A percentile compares a stretch with the other conserved stretches of the same genome.
phyloP scores from a whole-genome alignment of 768 basidiomycete species.

The Tephrocybe sp. region DNA sequence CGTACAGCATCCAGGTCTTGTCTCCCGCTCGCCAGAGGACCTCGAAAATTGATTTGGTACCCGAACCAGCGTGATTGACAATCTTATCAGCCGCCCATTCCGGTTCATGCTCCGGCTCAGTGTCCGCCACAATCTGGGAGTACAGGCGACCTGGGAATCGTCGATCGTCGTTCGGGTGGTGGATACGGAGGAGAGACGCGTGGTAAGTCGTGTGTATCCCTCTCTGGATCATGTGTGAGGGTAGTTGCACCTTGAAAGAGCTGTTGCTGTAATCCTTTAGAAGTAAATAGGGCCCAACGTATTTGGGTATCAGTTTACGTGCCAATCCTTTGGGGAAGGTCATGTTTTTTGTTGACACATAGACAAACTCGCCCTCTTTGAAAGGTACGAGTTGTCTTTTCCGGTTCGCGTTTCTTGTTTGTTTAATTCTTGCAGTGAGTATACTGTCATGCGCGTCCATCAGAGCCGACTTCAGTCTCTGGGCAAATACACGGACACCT shows the following conservation, averaged over 20 bases:
- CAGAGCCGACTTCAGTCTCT: constrained; percentile 18
- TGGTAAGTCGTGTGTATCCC: constrained; percentile 28
- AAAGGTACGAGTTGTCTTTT: constrained; percentile 1
- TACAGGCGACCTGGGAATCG: constrained; percentile 19
- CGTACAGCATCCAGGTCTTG: neutral
- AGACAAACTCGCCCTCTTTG: neutral
- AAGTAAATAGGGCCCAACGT: neutral
- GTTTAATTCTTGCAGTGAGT: constrained; percentile 17
- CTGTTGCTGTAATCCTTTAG: neutral
- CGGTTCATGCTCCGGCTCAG: neutral
- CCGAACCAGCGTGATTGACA: neutral
- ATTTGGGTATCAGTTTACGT: neutral
- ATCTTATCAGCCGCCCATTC: neutral
- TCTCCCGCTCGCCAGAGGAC: neutral
- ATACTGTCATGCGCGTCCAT: constrained; percentile 29
- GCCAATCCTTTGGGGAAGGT: neutral
- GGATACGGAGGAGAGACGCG: constrained; percentile 20
- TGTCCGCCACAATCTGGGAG: neutral
- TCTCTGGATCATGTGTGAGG: neutral
- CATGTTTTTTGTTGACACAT: constrained; percentile 3
- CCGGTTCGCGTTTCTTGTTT: constrained; percentile 23
- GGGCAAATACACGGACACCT: constrained; percentile 24
- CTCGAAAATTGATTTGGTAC: neutral
- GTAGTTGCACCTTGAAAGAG: constrained; percentile 19
- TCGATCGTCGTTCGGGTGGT: constrained; percentile 21